These are phyloP conservation scores for Ustilago shanxiensis DNA, from an alignment of 1,284 basidiomycete genomes.

Conservation along the genomic window DNA sequence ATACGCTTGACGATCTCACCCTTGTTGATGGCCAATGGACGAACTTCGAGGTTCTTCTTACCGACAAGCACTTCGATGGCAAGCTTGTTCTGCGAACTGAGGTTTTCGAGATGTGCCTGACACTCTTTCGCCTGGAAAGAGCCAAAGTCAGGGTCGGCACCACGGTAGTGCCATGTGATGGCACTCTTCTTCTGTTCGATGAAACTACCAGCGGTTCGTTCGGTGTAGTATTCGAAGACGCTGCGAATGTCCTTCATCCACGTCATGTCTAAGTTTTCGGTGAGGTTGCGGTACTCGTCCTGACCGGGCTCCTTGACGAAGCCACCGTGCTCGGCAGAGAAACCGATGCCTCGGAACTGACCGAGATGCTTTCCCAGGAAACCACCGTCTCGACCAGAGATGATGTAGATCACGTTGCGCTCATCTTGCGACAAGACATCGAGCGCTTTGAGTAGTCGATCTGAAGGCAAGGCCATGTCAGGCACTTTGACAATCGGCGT, in stretches of 20 bases:
- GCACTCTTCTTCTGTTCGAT: slow-evolving; percentile 97
- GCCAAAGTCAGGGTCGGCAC: slow-evolving; percentile 94
- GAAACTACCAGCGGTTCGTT: slow-evolving; percentile 90
- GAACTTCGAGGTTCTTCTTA: slow-evolving; percentile 98
- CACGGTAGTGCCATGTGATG: slow-evolving; percentile 97
- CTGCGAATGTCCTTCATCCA: slow-evolving; percentile 97
- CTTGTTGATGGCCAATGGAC: slow-evolving; percentile 95
- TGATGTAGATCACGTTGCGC: slow-evolving; percentile 92
- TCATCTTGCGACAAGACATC: slow-evolving; percentile 81
- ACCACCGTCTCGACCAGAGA: slow-evolving; percentile 92
- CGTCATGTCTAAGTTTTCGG: slow-evolving; percentile 91
- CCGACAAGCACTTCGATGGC: slow-evolving; percentile 74
- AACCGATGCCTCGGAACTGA: slow-evolving; percentile 83
- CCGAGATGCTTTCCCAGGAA: slow-evolving; percentile 94
- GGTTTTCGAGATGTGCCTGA: slow-evolving; percentile 94
- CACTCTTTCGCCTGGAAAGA: slow-evolving; percentile 79
- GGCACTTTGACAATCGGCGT: slow-evolving; percentile 97
- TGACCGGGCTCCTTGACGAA: slow-evolving; percentile 84
- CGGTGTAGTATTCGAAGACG: slow-evolving; percentile 96
- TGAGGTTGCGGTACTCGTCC: slow-evolving; percentile 87
- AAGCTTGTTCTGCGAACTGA: slow-evolving; percentile 64
- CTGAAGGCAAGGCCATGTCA: slow-evolving; percentile 85
- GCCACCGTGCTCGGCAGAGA: slow-evolving; percentile 95
- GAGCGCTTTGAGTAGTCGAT: slow-evolving; percentile 82
- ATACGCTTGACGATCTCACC: slow-evolving; percentile 97